Evolutionary conservation across 1,139 yeast genomes (phyloP).

Genomic region (Taiozyma sp.): DNA sequence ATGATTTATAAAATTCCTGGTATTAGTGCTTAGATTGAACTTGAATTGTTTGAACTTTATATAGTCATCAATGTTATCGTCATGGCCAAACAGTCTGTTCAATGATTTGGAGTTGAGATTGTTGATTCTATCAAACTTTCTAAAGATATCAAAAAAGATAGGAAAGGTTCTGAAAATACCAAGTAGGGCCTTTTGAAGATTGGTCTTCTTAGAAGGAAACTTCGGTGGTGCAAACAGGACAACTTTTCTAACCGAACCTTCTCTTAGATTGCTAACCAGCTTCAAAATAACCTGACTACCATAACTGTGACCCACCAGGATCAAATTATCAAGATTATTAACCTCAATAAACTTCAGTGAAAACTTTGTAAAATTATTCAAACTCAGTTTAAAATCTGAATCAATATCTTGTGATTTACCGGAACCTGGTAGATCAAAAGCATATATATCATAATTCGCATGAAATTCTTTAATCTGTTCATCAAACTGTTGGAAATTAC

Average conservation of each 20-base stretch:
- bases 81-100: slow-evolving; percentile 22
- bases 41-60: slow-evolving; percentile 22
- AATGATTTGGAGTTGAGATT: slow-evolving; percentile 48
- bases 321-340: slow-evolving; percentile 34
- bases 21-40: slow-evolving; percentile 24
- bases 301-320: slow-evolving; percentile 57
- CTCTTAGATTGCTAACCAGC: slow-evolving; percentile 5
- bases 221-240: slow-evolving; percentile 49
- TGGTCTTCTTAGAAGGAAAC: slow-evolving; percentile 8
- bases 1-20: slow-evolving; percentile 17
- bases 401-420: slow-evolving; percentile 40
- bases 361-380: slow-evolving; percentile 15
- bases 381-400: slow-evolving; percentile 12
- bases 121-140: slow-evolving; percentile 48
- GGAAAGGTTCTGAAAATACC: slow-evolving; percentile 31
- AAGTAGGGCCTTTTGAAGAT: slow-evolving; percentile 7
- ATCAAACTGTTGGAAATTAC: slow-evolving; percentile 68
- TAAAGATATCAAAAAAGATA: slow-evolving; percentile 38
- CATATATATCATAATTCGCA: slow-evolving; percentile 47
- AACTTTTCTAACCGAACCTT: slow-evolving; percentile 37
- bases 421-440: slow-evolving; percentile 67
- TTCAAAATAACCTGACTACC: slow-evolving; percentile 31
- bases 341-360: slow-evolving; percentile 29
- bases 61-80: slow-evolving; percentile 9
- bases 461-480: slow-evolving; percentile 54